Base-by-base conservation (phyloP, 2,329 filamentous ascomycete species). In the Claviceps sp. region DNA sequence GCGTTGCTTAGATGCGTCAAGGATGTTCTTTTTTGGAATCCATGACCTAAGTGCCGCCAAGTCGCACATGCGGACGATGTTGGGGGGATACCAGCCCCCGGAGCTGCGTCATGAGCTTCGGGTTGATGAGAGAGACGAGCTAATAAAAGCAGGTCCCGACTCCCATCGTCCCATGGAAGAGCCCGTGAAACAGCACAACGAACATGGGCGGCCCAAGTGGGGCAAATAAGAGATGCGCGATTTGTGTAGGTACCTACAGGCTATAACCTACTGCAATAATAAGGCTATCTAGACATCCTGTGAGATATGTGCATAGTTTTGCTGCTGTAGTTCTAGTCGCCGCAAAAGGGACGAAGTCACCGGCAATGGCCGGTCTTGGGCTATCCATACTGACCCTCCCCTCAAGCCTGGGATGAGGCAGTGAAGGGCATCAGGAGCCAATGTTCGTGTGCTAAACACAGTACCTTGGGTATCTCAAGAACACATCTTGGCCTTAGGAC, bases 21-120 rank as follows among this genome's bases (percentile, higher is more conserved):
- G 22, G 11, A 22, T 4, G n/a, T 43, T 38, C 23, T 5, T 16
- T 34, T 39, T 13, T 34, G 29, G 29, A 9, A 23, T 40, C 37
- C 50, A 51, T 47, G 50, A 17, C 23, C 42, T 29, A 42, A n/a
- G 49, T 36, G 44, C 50, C 37, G 29, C 42, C 29, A 34, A 46
- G 37, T 50, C 49, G 44, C 44, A 42, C 14, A 45, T 49, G 34
- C 34, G 50, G 46, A 42, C 34, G 34, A 47, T 36, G n/a, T 44
- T n/a, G 38, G 17, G 50, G 22, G 38, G n/a, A 20, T 8, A 11
- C 29, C 29, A 34, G 11, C 40, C 17, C 40, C 50, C 17, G 37
- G 50, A 34, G n/a, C 50, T 52, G 50, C 50, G 39, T 52, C 50
- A 49, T 49, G 46, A 49, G 46, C 46, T 39, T 49, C 46, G 14